Percentiles rank a stretch among this genome's conserved stretches.
These are phyloP conservation scores for Albifimbria verrucaria DNA, from an alignment of 2,329 filamentous ascomycete genomes.

Conservation along the genomic window DNA sequence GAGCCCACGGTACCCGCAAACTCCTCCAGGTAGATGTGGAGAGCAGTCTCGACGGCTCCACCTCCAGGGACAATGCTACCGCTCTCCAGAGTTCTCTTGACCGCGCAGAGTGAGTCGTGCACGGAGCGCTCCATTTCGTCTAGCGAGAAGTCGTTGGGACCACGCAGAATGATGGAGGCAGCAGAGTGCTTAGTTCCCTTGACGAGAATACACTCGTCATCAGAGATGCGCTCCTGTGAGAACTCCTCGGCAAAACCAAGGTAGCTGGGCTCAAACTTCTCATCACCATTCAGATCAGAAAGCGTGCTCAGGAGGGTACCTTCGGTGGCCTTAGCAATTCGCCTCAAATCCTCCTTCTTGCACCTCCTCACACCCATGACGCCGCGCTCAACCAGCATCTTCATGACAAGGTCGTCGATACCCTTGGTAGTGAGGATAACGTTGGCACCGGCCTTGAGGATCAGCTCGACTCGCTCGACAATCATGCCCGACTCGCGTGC, in stretches of 20 bases:
- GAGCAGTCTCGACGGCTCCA: conserved; percentile 94
- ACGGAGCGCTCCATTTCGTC: conserved; percentile 99
- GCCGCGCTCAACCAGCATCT: conserved; percentile 90
- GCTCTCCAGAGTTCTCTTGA: conserved; percentile 95
- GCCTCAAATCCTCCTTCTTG: conserved; percentile 96
- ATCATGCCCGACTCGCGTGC: conserved; percentile 91
- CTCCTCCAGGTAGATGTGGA: conserved; percentile 98
- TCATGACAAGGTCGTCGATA: conserved; percentile 93
- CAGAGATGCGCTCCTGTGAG: conserved; percentile 95
- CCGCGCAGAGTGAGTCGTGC: conserved; percentile 92
- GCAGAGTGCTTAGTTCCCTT: conserved; percentile 97
- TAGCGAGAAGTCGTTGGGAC: conserved; percentile 91
- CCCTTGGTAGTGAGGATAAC: conserved; percentile 97
- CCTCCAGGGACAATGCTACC: conserved; percentile 95
- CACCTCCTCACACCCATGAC: conserved; percentile 94
- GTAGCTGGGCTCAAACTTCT: conserved; percentile 89
- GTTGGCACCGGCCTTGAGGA: conserved; percentile 94
- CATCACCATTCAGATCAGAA: conserved; percentile 95
- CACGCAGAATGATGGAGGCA: conserved; percentile 92
- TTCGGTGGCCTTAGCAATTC: conserved; percentile 94
- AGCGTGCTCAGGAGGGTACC: conserved; percentile 90
- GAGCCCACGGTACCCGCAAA: conserved; percentile 97
- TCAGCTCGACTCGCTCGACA: conserved; percentile 92
- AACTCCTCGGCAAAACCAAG: conserved; percentile 93
- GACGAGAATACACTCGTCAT: conserved; percentile 96